A percentile compares a stretch with the other conserved stretches of the same genome.
Evolutionary conservation across 352 stramenopile genomes (phyloP).

Genomic region (Paralagenidium karlingii): DNA sequence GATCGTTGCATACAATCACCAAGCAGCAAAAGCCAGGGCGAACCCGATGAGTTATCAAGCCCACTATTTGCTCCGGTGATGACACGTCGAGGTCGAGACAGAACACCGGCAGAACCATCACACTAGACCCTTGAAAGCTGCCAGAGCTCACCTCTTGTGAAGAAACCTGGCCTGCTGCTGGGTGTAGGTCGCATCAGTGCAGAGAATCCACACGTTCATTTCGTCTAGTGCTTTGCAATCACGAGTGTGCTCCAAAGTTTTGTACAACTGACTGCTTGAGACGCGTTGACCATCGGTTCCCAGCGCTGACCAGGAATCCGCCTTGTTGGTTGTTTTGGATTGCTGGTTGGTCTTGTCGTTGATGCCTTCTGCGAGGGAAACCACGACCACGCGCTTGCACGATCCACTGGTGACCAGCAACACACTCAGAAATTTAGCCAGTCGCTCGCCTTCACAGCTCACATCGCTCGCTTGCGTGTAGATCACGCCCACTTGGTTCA

Average conservation of each 20-base stretch:
- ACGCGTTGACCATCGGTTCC: background rate
- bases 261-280: background rate
- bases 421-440: constrained; percentile 50
- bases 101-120: background rate
- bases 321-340: background rate
- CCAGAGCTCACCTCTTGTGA: no score
- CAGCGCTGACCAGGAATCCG: background rate
- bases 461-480: constrained; percentile 30
- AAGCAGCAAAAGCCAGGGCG: background rate
- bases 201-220: background rate
- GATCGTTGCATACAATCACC: constrained; percentile 6
- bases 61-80: background rate
- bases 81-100: constrained; percentile 1
- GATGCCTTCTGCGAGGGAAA: constrained; percentile 9
- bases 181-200: background rate
- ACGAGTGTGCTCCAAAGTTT: background rate
- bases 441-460: constrained; percentile 38
- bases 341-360: background rate
- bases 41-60: background rate
- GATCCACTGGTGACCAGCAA: constrained; percentile 31
- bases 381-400: constrained; percentile 32
- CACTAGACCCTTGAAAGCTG: no score
- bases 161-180: no score
- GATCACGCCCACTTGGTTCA: constrained; percentile 45
- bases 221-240: background rate